Base-by-base conservation (phyloP, 257 asterid species). In the Schizonepeta tenuifolia region DNA sequence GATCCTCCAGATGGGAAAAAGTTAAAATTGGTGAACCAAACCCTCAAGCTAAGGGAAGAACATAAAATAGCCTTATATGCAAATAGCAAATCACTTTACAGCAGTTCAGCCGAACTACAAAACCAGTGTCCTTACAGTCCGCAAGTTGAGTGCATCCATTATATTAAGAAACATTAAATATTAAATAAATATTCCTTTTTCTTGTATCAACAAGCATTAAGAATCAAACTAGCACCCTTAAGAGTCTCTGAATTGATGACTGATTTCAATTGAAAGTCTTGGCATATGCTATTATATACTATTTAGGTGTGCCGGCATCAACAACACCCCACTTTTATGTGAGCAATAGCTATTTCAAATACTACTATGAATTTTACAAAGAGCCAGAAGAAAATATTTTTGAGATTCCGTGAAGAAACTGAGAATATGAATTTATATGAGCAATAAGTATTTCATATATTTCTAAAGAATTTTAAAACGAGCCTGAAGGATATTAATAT, bases 1-100 rank as follows among this genome's bases (percentile, higher is more conserved):
- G 36, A 77, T 15, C 44, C 49, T 65, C 72, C 44, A 54, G 62
- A 58, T 17, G n/a, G 73, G 13, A 63, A 31, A 56, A 49, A 24
- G 50, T 55, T 22, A 58, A 75, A 50, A 61, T 74, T 56, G 38
- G 62, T 50, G 21, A 46, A 65, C 28, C 15, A 60, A 55, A 74
- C 40, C 26, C 67, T 24, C 47, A 73, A 53, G 71, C 43, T 15
- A 57, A 49, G 20, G 56, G 57, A 28, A n/a, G 18, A 50, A 38
- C 21, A 17, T 36, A 61, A 46, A 28, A 22, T 21, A 33, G 70
- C 33, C 53, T 22, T 36, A 67, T 62, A 53, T 21, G 63, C 51
- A 61, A 31, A 69, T 41, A 59, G 62, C 1, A 71, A 57, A 60
- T 47, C 12, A 71, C 51, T 60, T 49, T 60, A 20, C 62, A 60